Conservation (phyloP, 257 asterid species). For the Solanum corneliomulleri region DNA sequence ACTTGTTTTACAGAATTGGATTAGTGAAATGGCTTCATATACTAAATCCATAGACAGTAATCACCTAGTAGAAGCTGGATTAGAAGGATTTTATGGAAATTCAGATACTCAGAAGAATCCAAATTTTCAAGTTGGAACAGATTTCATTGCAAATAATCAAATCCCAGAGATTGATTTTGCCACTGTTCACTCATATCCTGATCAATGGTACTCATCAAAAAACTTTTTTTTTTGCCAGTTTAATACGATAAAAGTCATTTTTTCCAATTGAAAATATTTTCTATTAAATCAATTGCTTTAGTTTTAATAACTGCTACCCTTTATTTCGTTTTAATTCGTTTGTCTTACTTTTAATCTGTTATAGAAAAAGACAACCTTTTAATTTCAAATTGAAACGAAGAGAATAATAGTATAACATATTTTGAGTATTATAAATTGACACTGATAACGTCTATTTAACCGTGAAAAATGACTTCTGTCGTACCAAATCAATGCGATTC, state of each 20-base stretch:
- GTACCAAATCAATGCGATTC: neutral
- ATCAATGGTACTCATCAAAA: conserved; percentile 28
- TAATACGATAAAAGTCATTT: neutral
- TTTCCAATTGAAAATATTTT: neutral
- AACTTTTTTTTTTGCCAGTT: neutral
- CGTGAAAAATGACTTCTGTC: neutral
- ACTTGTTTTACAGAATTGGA: conserved; percentile 38
- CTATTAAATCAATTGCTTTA: neutral
- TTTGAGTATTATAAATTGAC: neutral
- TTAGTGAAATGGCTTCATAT: conserved; percentile 56
- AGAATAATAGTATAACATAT: neutral
- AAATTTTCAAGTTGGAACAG: conserved; percentile 42
- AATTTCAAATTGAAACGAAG: too few species aligned
- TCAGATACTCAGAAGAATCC: conserved; percentile 28
- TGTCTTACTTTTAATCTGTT: neutral
- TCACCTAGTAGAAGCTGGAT: conserved; percentile 53
- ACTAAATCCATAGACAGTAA: conserved; percentile 50
- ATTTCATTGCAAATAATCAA: conserved; percentile 49
- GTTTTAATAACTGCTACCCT: neutral
- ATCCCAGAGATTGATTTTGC: conserved; percentile 51
- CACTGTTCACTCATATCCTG: conserved; percentile 59
- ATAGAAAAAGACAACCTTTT: too few species aligned
- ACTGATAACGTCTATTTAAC: neutral
- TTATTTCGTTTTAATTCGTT: too few species aligned
- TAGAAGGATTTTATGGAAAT: conserved; percentile 59